Conservation (phyloP, 2,329 filamentous ascomycete genomes). For the Ceratocystis lukuohia region DNA sequence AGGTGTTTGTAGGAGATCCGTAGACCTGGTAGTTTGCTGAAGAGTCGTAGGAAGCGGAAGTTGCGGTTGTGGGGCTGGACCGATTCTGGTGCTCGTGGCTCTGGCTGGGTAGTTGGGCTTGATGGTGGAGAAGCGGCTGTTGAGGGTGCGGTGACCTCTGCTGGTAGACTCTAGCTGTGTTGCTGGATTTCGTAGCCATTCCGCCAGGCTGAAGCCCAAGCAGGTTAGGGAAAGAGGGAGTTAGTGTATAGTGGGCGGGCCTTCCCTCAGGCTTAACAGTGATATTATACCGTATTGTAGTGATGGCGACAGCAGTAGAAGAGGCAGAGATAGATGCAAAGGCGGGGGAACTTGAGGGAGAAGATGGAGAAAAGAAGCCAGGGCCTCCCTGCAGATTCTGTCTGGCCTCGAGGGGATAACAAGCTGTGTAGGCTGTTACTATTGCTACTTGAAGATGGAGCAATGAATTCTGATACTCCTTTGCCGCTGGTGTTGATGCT, state of each 20-base stretch:
- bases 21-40: slow-evolving; percentile 43
- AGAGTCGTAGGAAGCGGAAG: slow-evolving; percentile 48
- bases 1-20: slow-evolving; percentile 30
- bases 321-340: slow-evolving; percentile 3
- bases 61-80: slow-evolving; percentile 41
- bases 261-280: slow-evolving; percentile 6
- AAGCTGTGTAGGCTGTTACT: neutral
- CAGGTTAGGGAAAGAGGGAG: slow-evolving; percentile 33
- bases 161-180: slow-evolving; percentile 14
- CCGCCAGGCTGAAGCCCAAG: slow-evolving; percentile 48
- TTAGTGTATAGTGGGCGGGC: slow-evolving; percentile 5
- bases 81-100: slow-evolving; percentile 27
- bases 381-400: slow-evolving; percentile 5
- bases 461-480: neutral
- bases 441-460: neutral
- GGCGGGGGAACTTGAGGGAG: slow-evolving; percentile 1
- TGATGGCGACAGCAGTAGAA: neutral
- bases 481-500: neutral
- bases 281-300: slow-evolving; percentile 3
- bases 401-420: neutral
- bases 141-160: neutral
- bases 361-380: slow-evolving; percentile 7
- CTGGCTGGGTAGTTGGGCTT: neutral
- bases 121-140: neutral
- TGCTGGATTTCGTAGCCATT: slow-evolving; percentile 25